Evolutionary conservation across 2,329 filamentous ascomycete species (phyloP).

Genomic region (Claviceps digitariae): DNA sequence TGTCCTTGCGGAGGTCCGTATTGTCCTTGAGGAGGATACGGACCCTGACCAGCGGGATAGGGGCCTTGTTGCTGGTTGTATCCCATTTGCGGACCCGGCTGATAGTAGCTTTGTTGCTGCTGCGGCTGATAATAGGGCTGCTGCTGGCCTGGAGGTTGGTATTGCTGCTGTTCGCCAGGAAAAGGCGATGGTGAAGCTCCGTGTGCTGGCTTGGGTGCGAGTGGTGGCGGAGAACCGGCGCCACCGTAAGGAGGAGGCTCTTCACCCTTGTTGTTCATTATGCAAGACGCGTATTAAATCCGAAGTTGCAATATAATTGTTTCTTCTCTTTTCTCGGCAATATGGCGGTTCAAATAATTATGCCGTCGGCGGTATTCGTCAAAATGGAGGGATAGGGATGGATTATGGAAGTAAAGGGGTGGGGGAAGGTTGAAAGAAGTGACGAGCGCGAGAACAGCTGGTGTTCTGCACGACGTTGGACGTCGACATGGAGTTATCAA

Average conservation of each 20-base stretch:
- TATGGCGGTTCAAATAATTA: background rate
- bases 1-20: conserved; percentile 21
- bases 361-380: background rate
- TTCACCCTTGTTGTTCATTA: conserved; percentile 34
- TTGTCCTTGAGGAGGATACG: conserved; percentile 20
- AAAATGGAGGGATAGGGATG: background rate
- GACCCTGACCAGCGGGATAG: conserved; percentile 20
- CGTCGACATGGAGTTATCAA: background rate
- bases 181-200: conserved; percentile 14
- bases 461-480: background rate
- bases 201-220: conserved; percentile 30
- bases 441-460: background rate
- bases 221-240: conserved; percentile 14
- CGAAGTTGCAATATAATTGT: background rate
- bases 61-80: conserved; percentile 26
- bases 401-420: background rate
- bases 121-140: conserved; percentile 11
- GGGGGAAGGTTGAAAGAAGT: background rate
- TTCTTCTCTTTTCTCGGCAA: background rate
- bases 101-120: conserved; percentile 24
- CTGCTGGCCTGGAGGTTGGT: conserved; percentile 11
- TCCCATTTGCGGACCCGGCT: conserved; percentile 28
- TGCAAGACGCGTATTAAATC: background rate
- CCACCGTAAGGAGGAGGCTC: conserved; percentile 35
- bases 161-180: conserved; percentile 10